A percentile compares a stretch with the other conserved stretches of the same genome.
These are phyloP conservation scores for Acanthamoeba healyi DNA, from an alignment of 208 protist genomes.

Conservation along the genomic window DNA sequence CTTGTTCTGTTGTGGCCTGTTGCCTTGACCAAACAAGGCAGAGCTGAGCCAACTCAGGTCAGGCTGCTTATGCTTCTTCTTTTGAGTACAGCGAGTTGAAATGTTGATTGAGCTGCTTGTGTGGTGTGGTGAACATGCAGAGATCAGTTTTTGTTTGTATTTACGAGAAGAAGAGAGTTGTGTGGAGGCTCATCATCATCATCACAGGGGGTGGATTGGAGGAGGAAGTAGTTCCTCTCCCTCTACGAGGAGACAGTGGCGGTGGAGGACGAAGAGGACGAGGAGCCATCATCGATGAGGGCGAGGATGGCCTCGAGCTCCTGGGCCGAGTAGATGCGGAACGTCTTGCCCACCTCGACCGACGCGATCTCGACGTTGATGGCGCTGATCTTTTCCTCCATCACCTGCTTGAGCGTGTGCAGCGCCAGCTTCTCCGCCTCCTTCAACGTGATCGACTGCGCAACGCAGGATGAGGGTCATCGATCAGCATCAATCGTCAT, in stretches of 20 bases:
- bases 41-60: no score
- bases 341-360: conserved; percentile 90
- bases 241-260: background rate
- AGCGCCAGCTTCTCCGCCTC: conserved; percentile 97
- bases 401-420: conserved; percentile 98
- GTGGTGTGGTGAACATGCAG: no score
- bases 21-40: no score
- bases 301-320: conserved; percentile 94
- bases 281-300: background rate
- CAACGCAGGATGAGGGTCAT: no score
- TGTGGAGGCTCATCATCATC: no score
- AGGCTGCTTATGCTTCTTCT: no score
- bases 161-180: no score
- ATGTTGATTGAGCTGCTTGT: no score
- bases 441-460: conserved; percentile 95
- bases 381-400: conserved; percentile 98
- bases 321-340: conserved; percentile 94
- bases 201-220: background rate
- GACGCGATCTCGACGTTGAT: conserved; percentile 98
- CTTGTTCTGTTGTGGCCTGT: no score
- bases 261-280: background rate
- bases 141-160: no score
- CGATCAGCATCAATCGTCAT: no score
- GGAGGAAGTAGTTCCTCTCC: background rate
- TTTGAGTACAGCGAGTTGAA: no score